Evolutionary conservation across 2,329 filamentous ascomycete genomes (phyloP), one percentile per base, ranked within the genome.

Genomic region (Sporothrix pseudoabietina): DNA sequence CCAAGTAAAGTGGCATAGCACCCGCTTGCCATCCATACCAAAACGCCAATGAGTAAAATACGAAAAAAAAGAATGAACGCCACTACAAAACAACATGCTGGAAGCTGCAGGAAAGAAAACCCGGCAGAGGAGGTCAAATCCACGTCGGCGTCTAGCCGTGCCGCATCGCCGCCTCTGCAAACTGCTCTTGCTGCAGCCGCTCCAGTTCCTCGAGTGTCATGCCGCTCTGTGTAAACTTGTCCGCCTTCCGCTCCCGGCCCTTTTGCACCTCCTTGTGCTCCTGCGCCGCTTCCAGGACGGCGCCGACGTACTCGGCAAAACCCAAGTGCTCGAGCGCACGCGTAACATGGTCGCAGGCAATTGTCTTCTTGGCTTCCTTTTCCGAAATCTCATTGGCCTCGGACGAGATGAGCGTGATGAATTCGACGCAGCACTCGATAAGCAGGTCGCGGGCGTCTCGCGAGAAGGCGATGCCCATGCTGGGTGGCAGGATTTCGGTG

Each of bases 321-420:
- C 95, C 96, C 26, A 99, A 88, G 78, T 97, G 93, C 78, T 95
- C 92, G 57, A 99, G 87, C 0, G 96, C 96, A 80, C 95, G 95
- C 79, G 95, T 97, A 78, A 99, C 97, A 84, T 99, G 96, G 79
- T 99, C 96, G 82, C 94, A 97, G 14, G 95, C 95, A 78, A 99
- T 99, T 4, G 96, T 99, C 87, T 99, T 99, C 86, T 99, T 99
- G 69, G 94, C 94, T 80, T 99, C 96, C 82, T 97, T 97, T 82
- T 99, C 96, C 14, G 94, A 97, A 76, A 99, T 99, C 79, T 99
- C 96, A 82, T 99, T 99, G 75, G 96, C 96, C 84, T 99, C 95
- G 66, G 94, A 97, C n/a, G 94, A 98, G 78, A 99, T 92, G 79
- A 99, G 89, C 22, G 96, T 98, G 82, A 99, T 98, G 82, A 99